Evolutionary conservation across 805 yeast genomes (phyloP), one percentile per base, ranked within the genome.

Genomic region (Spathaspora passalidarum): DNA sequence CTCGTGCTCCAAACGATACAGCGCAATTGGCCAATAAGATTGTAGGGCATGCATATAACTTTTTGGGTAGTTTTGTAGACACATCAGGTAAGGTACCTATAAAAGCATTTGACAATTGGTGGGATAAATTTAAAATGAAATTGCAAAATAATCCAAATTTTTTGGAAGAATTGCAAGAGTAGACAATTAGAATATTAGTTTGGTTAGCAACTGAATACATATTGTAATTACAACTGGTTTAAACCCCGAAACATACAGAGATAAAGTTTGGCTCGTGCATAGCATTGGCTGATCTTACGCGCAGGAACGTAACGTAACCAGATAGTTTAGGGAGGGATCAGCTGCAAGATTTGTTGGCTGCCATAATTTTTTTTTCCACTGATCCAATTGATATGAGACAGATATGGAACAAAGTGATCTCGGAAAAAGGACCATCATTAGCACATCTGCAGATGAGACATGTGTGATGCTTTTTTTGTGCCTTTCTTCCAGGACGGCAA

Each of bases 11-110:
- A 9, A 55, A 50, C 47, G 59, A 61, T 46, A 56, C 59, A 1
- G 86, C 89, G 1, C 67, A 68, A 0, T 63, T 92, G 47, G 97
- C 97, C 1, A 88, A 86, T 50, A 88, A 87, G 60, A 89, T 94
- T 47, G 95, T 94, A 17, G 83, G 83, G 32, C 89, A 94, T 63
- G 97, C 97, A 1, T 94, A 92, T 66, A 91, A 94, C 60, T 94
- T 79, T 61, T 66, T 92, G 41, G 82, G 95, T 1, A 88, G 97
- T n/a, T 92, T 91, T 61, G 78, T 89, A 6, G 96, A 89, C 58
- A 62, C 69, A 4, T 72, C 78, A 18, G 96, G 96, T 2, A 88
- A 82, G 54, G 97, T 92, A 2, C 86, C 91, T 2, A 87, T 92
- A 59, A 87, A 84, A 57, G 86, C 82, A 37, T 92, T 92, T 57